A percentile compares a stretch with the other conserved stretches of the same genome.
Conservation (phyloP, 2,329 filamentous ascomycete genomes). For the Fusarium sp. region DNA sequence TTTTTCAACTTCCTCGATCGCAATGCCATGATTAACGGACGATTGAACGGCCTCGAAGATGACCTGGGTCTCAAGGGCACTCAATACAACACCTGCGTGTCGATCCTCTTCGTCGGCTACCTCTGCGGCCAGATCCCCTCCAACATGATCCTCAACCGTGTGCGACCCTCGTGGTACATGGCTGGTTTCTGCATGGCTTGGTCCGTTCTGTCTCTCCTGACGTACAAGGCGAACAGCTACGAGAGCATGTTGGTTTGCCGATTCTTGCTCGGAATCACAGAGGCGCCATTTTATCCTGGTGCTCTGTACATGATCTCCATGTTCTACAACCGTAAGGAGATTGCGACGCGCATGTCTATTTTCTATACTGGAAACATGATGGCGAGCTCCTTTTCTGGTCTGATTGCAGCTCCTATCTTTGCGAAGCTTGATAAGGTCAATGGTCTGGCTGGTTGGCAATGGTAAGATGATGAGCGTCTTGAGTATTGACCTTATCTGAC, state of each 20-base stretch:
- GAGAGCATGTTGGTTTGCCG: conserved; percentile 54
- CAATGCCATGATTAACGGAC: conserved; percentile 68
- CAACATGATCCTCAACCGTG: conserved; percentile 54
- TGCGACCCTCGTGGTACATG: conserved; percentile 58
- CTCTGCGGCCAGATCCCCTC: conserved; percentile 49
- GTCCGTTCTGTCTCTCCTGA: conserved; percentile 55
- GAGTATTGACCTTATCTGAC: not conserved
- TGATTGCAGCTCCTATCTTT: conserved; percentile 58
- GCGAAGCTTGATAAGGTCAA: conserved; percentile 41
- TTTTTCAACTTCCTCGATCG: conserved; percentile 57
- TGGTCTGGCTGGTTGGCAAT: conserved; percentile 46
- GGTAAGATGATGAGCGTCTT: conserved; percentile 19
- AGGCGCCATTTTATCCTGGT: conserved; percentile 53
- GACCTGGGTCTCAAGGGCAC: conserved; percentile 59
- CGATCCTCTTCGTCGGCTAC: conserved; percentile 53
- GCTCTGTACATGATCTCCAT: conserved; percentile 57
- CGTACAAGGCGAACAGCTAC: conserved; percentile 54
- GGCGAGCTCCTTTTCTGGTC: conserved; percentile 53
- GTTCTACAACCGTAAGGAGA: conserved; percentile 64
- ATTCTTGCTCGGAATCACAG: conserved; percentile 54
- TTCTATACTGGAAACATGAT: conserved; percentile 55
- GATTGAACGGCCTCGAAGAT: conserved; percentile 63
- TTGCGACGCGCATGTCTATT: conserved; percentile 56
- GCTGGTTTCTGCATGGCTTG: conserved; percentile 49
- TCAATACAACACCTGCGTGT: conserved; percentile 49